Evolutionary conservation across 2,329 filamentous ascomycete genomes (phyloP).

Genomic region (Nemania sp.): DNA sequence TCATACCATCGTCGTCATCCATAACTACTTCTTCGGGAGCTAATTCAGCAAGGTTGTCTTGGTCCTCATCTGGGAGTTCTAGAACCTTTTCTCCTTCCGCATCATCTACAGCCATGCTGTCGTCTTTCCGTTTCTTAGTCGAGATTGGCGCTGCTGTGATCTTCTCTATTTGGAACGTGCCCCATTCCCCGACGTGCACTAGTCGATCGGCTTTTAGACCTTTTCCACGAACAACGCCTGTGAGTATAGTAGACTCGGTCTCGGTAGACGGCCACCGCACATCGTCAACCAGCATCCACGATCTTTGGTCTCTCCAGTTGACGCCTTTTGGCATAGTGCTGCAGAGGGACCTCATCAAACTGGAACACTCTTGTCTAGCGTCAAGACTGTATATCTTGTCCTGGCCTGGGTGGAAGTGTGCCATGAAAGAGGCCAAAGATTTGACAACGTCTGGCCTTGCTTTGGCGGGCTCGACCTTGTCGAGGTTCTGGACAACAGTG

Average conservation of each 20-base stretch:
- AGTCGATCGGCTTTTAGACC: conserved; percentile 90
- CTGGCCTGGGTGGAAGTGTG: conserved; percentile 91
- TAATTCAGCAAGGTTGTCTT: conserved; percentile 83
- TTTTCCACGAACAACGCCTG: conserved; percentile 86
- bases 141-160: conserved; percentile 81
- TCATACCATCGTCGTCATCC: conserved; percentile 55
- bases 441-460: conserved; percentile 79
- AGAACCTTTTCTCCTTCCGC: conserved; percentile 67
- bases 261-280: conserved; percentile 75
- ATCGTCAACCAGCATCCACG: conserved; percentile 93
- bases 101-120: conserved; percentile 76
- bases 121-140: conserved; percentile 70
- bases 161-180: conserved; percentile 90
- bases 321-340: conserved; percentile 93
- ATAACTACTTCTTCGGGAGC: conserved; percentile 89
- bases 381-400: conserved; percentile 93
- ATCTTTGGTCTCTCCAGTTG: conserved; percentile 93
- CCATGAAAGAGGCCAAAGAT: conserved; percentile 92
- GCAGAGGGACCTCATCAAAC: conserved; percentile 90
- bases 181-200: conserved; percentile 93
- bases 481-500: conserved; percentile 83
- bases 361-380: conserved; percentile 89
- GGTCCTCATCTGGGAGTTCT: conserved; percentile 80
- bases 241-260: conserved; percentile 76
- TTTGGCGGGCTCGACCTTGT: conserved; percentile 83